phyloP scores from a whole-genome alignment of 148 eudicot species.

The Rhododendron ovatum region DNA sequence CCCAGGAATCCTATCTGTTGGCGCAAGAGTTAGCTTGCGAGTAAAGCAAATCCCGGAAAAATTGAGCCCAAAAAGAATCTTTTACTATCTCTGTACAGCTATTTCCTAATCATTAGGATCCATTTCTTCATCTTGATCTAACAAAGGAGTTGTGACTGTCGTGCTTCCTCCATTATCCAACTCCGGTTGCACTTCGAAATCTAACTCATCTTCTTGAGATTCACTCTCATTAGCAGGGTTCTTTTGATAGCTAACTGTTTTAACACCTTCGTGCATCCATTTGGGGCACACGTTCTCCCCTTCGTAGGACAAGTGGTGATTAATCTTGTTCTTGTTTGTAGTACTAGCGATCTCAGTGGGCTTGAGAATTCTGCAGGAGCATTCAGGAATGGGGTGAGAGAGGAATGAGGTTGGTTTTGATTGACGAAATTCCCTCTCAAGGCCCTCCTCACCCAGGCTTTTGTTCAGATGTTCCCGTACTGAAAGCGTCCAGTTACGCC shows the following conservation, averaged over 20 bases:
- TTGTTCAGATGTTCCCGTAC: constrained; percentile 75
- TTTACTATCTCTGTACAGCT: constrained; percentile 11
- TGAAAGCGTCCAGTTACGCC: constrained; percentile 66
- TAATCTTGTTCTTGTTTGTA: neutral
- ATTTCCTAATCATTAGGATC: constrained; percentile 66
- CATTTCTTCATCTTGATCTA: constrained; percentile 83
- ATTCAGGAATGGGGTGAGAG: constrained; percentile 83
- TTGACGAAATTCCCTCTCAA: constrained; percentile 36
- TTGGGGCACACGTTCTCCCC: constrained; percentile 61
- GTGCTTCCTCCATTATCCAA: constrained; percentile 36
- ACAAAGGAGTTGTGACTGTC: constrained; percentile 25
- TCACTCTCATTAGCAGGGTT: constrained; percentile 32
- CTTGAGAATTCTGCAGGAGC: constrained; percentile 63
- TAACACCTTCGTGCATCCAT: constrained; percentile 46
- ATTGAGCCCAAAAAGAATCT: constrained; percentile 3
- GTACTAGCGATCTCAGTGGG: constrained; percentile 28
- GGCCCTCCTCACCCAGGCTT: constrained; percentile 70
- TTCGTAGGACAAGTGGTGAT: constrained; percentile 16
- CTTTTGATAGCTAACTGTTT: constrained; percentile 27
- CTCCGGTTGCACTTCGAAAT: constrained; percentile 39
- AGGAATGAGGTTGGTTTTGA: constrained; percentile 62
- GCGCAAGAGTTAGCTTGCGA: neutral
- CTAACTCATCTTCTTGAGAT: constrained; percentile 55
- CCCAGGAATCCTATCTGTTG: neutral
- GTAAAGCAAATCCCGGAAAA: neutral